Evolutionary conservation across 805 yeast genomes (phyloP).

Genomic region (Wickerhamiella bombiphila): DNA sequence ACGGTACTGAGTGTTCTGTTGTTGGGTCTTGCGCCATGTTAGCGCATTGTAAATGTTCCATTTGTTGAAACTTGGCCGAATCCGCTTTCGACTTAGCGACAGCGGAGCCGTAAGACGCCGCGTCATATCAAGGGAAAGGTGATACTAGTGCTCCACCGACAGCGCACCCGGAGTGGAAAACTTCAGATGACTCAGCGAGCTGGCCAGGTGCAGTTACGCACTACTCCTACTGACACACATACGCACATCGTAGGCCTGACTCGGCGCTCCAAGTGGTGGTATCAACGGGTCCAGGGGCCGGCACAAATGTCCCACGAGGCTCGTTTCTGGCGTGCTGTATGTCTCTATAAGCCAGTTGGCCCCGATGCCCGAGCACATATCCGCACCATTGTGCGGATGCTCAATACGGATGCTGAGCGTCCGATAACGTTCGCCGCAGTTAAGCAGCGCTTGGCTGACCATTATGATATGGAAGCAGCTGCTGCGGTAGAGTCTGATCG

Average conservation of each 20-base stretch:
- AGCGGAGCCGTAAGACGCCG: slow-evolving; percentile 20
- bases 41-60: slow-evolving; percentile 78
- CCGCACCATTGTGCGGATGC: slow-evolving; percentile 18
- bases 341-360: slow-evolving; percentile 60
- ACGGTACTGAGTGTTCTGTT: slow-evolving; percentile 52
- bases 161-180: no score
- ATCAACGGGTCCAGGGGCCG: slow-evolving; percentile 30
- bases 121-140: slow-evolving; percentile 15
- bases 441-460: slow-evolving; percentile 38
- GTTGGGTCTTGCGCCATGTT: slow-evolving; percentile 40
- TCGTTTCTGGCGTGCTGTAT: slow-evolving; percentile 42
- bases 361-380: slow-evolving; percentile 26
- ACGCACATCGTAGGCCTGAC: neutral
- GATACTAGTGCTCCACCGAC: neutral
- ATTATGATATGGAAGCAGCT: slow-evolving; percentile 43
- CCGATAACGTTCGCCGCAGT: slow-evolving; percentile 35
- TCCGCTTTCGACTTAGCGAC: slow-evolving; percentile 25
- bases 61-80: slow-evolving; percentile 86
- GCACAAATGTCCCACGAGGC: slow-evolving; percentile 29
- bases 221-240: neutral
- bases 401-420: neutral
- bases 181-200: neutral
- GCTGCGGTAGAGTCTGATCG: slow-evolving; percentile 33
- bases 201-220: neutral
- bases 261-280: slow-evolving; percentile 31